phyloP scores from a whole-genome alignment of 352 stramenopile species.

The Phytophthora lateralis region DNA sequence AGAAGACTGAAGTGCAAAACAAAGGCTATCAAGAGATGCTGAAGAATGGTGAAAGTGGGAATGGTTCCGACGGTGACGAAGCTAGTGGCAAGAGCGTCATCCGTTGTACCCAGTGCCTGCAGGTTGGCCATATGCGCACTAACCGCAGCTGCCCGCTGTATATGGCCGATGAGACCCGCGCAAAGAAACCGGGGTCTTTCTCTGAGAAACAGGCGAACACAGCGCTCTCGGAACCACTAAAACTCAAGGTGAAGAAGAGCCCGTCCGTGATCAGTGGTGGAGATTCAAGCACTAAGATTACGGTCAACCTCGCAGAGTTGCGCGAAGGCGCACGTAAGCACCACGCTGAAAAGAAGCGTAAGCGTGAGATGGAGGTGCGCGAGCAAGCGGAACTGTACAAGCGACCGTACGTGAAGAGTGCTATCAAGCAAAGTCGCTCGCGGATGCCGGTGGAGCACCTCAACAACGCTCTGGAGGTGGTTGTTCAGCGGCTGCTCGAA shows the following conservation, averaged over 20 bases:
- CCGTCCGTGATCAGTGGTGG: slow-evolving; percentile 27
- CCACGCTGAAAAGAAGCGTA: slow-evolving; percentile 82
- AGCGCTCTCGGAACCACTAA: slow-evolving; percentile 48
- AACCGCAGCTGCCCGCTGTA: slow-evolving; percentile 85
- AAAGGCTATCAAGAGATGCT: slow-evolving; percentile 86
- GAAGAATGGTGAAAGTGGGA: slow-evolving; percentile 60
- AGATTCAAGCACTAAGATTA: slow-evolving; percentile 61
- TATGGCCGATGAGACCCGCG: slow-evolving; percentile 66
- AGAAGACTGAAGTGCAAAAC: slow-evolving; percentile 84
- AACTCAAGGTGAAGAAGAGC: slow-evolving; percentile 69
- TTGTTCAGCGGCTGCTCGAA: slow-evolving; percentile 68
- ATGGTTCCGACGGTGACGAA: slow-evolving; percentile 28
- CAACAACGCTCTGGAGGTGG: slow-evolving; percentile 66
- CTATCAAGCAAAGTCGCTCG: slow-evolving; percentile 74
- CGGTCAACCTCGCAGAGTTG: slow-evolving; percentile 76
- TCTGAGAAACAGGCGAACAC: slow-evolving; percentile 37
- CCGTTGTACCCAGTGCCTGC: slow-evolving; percentile 81
- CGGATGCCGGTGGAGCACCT: slow-evolving; percentile 80
- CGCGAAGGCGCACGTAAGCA: slow-evolving; percentile 78
- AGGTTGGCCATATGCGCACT: slow-evolving; percentile 83
- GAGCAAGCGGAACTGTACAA: slow-evolving; percentile 86
- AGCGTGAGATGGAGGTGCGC: slow-evolving; percentile 71
- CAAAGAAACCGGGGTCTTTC: slow-evolving; percentile 39
- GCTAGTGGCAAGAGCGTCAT: slow-evolving; percentile 64
- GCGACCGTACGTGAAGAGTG: slow-evolving; percentile 73